Percentiles rank a stretch among this genome's conserved stretches.
These are phyloP conservation scores for Claviceps maximensis DNA, from an alignment of 2,329 filamentous ascomycete genomes.

Conservation along the genomic window DNA sequence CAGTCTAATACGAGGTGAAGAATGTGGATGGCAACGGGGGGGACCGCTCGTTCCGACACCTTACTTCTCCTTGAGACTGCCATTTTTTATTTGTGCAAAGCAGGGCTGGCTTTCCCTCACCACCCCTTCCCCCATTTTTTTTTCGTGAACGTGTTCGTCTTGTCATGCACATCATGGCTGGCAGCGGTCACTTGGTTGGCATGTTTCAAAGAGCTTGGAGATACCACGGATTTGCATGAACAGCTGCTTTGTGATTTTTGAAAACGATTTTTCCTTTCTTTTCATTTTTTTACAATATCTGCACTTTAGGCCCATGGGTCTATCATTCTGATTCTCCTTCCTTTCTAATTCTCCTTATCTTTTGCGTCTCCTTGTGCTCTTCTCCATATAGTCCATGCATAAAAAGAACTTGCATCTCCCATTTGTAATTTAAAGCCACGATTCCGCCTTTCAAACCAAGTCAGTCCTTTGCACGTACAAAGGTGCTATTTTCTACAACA, in stretches of 20 bases:
- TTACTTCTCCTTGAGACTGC: neutral
- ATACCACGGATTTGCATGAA: constrained; percentile 10
- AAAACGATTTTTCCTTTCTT: neutral
- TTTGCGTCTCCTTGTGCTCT: neutral
- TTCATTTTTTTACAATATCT: neutral
- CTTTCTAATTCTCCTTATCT: neutral
- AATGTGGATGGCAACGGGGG: neutral
- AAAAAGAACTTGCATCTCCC: neutral
- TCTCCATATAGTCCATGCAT: neutral
- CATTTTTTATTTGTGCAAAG: neutral
- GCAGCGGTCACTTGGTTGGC: constrained; percentile 6
- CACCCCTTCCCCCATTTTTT: neutral
- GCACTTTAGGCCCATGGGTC: too few species aligned
- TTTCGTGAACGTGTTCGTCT: neutral
- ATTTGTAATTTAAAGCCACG: neutral
- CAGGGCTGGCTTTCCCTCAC: neutral
- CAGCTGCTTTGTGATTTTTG: neutral
- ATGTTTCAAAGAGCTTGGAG: constrained; percentile 10
- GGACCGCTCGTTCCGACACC: neutral
- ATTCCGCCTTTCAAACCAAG: neutral
- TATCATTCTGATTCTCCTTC: neutral
- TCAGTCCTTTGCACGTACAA: neutral
- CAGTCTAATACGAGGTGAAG: neutral
- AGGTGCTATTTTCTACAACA: too few species aligned
- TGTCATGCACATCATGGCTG: constrained; percentile 1